A percentile compares a stretch with the other conserved stretches of the same genome.
These are phyloP conservation scores for Pythium dissotocum DNA, from an alignment of 352 stramenopile species.

Conservation along the genomic window DNA sequence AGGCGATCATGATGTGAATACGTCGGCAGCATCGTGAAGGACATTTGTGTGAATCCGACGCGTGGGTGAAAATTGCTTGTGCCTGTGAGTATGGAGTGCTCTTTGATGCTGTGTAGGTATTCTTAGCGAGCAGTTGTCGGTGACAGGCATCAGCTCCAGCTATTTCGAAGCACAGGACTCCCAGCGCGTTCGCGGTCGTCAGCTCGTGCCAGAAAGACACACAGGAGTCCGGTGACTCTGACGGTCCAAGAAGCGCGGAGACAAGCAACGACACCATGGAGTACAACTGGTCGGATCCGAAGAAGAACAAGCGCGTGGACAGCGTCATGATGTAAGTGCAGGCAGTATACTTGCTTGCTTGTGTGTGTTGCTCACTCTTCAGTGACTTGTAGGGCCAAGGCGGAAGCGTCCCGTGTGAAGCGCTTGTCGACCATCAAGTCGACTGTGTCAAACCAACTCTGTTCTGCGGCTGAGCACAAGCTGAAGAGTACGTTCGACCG, in stretches of 20 bases:
- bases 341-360: neutral
- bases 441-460: slow-evolving; percentile 76
- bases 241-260: neutral
- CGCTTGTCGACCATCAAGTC: slow-evolving; percentile 71
- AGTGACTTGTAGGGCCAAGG: slow-evolving; percentile 52
- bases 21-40: neutral
- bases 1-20: neutral
- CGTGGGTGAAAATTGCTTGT: neutral
- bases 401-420: slow-evolving; percentile 67
- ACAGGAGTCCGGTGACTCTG: neutral
- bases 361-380: neutral
- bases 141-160: neutral
- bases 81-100: neutral
- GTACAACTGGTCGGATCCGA: slow-evolving; percentile 84
- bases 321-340: slow-evolving; percentile 73
- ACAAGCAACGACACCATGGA: slow-evolving; percentile 38
- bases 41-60: neutral
- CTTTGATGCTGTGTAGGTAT: slow-evolving; percentile 4
- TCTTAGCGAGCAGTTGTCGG: slow-evolving; percentile 12
- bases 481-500: slow-evolving; percentile 48
- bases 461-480: slow-evolving; percentile 64
- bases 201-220: neutral
- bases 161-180: slow-evolving; percentile 3
- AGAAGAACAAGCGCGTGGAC: slow-evolving; percentile 74
- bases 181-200: neutral